A percentile compares a stretch with the other conserved stretches of the same genome.
Conservation (phyloP, 768 basidiomycete genomes). For the Paxillus involutus region DNA sequence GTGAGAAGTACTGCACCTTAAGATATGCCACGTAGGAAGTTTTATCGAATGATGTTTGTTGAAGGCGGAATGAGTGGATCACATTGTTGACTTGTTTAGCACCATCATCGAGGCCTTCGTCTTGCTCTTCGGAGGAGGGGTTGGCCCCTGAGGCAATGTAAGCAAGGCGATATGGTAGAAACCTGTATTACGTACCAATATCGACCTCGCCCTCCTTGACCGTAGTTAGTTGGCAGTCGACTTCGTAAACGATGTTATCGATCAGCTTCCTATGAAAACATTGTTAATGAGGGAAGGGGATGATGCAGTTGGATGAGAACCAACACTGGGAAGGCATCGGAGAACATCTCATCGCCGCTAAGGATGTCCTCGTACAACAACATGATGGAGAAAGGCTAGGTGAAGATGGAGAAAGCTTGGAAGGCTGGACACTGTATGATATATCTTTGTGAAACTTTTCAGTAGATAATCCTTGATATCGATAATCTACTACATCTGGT, state of each 20-base stretch:
- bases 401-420: conserved; percentile 6
- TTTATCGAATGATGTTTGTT: conserved; percentile 83
- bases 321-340: conserved; percentile 88
- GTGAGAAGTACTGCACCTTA: conserved; percentile 51
- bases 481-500: conserved; percentile 13
- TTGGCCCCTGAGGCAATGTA: conserved; percentile 67
- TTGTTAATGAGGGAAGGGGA: conserved; percentile 6
- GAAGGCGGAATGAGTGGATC: conserved; percentile 88
- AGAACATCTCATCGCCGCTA: conserved; percentile 86
- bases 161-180: not conserved
- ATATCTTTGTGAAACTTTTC: too few species aligned
- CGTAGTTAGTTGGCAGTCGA: conserved; percentile 72
- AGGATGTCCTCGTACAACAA: conserved; percentile 75
- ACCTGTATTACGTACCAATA: conserved; percentile 60
- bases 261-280: conserved; percentile 61
- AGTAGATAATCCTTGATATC: not conserved
- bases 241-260: conserved; percentile 81
- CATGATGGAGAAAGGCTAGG: conserved; percentile 44
- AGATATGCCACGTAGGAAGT: conserved; percentile 80
- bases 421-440: not conserved
- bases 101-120: conserved; percentile 81
- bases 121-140: conserved; percentile 85
- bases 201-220: conserved; percentile 82
- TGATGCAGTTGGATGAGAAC: conserved; percentile 27
- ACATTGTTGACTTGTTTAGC: conserved; percentile 83